Base-by-base conservation (phyloP, 2,329 filamentous ascomycete genomes). In the Lasiodiplodia hormozganensis region DNA sequence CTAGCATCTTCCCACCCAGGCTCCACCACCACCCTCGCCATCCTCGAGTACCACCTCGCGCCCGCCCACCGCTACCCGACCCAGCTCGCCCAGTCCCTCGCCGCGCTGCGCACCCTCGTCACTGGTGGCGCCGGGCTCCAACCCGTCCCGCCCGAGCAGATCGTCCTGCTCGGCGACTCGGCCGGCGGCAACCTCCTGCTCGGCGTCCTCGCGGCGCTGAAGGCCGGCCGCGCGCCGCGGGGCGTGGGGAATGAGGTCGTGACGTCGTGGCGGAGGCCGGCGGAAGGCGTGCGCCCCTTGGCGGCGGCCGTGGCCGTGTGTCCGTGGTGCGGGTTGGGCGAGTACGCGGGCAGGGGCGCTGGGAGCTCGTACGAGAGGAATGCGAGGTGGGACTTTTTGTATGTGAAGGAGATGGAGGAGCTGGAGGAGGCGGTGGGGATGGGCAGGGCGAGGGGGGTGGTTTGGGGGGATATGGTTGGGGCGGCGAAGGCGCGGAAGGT, bases 31-130 rank as follows among this genome's bases (percentile, higher is more conserved):
- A 78, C 84, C 12, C 74, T 85, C 60, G 82, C 87, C 60, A 76
- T 85, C 18, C 78, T 86, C 23, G 82, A 82, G 28, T 89, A 89
- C 74, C 85, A 83, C 21, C 81, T 88, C 25, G 80, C 85, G 0
- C 80, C 81, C 1, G 65, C 75, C 21, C 73, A 69, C 14, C 71
- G 75, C 56, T 84, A 83, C 70, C 83, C 83, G 4, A 73, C 74
- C n/a, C 81, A 83, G 69, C 74, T 84, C 14, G 72, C 77, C 69
- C 78, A 85, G 74, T 81, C 78, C 8, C 74, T 77, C 11, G 72
- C 75, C 16, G 74, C 79, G 7, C 70, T 84, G 28, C 70, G 76
- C 21, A 77, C 79, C 71, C 73, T 83, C 16, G 34, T 81, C 2
- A 69, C 75, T 10, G 73, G 31, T 8, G 31, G 7, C 31, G 8